Evolutionary conservation across 2,329 filamentous ascomycete genomes (phyloP).

Genomic region (Celoporthe dispersa): DNA sequence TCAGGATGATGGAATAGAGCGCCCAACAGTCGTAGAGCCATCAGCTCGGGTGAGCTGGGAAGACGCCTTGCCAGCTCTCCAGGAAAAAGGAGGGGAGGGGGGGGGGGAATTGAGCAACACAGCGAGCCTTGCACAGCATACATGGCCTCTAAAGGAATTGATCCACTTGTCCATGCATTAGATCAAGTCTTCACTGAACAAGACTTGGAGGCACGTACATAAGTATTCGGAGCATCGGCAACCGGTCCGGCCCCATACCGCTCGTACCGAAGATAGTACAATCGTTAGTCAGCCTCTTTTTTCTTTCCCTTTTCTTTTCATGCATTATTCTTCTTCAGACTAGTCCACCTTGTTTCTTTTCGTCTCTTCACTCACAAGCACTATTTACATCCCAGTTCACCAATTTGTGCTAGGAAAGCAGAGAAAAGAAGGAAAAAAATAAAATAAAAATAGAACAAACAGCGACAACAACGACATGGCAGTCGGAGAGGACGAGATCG

Average conservation of each 20-base stretch:
- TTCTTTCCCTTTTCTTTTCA: neutral
- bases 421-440: no score
- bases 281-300: neutral
- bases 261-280: neutral
- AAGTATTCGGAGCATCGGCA: neutral
- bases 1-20: neutral
- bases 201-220: neutral
- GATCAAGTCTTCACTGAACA: neutral
- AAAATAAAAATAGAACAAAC: no score
- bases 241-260: neutral
- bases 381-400: neutral
- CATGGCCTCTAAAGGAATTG: neutral
- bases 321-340: no score
- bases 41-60: neutral
- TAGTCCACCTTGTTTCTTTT: neutral
- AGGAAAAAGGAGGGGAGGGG: no score
- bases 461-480: conserved; percentile 18
- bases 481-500: conserved; percentile 33
- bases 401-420: no score
- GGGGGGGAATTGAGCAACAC: no score
- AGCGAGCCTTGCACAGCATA: neutral
- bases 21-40: neutral
- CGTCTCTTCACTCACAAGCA: neutral
- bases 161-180: neutral
- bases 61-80: neutral